These are phyloP conservation scores for Mycena venus DNA, from an alignment of 768 basidiomycete species.

Conservation along the genomic window DNA sequence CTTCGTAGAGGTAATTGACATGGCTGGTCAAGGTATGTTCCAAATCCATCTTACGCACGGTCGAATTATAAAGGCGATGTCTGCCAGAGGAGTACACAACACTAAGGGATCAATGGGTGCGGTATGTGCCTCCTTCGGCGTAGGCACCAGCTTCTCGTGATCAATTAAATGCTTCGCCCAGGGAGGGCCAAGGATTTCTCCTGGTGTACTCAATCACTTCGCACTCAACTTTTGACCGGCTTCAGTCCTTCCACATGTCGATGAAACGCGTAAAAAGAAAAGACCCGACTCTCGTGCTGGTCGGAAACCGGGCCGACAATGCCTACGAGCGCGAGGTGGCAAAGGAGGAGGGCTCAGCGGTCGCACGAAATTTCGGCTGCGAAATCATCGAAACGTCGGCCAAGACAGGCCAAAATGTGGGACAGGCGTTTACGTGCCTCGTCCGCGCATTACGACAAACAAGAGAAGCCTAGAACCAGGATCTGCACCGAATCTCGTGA, in stretches of 20 bases:
- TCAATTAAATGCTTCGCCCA: slow-evolving; percentile 42
- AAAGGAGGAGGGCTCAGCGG: slow-evolving; percentile 85
- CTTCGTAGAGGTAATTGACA: slow-evolving; percentile 96
- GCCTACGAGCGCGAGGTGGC: slow-evolving; percentile 90
- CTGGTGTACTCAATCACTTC: slow-evolving; percentile 96
- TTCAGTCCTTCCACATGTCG: slow-evolving; percentile 91
- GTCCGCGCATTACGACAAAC: slow-evolving; percentile 86
- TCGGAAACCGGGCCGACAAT: slow-evolving; percentile 96
- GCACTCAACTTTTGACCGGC: slow-evolving; percentile 87
- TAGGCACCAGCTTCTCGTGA: no score
- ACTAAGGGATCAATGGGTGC: slow-evolving; percentile 96
- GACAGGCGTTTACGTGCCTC: slow-evolving; percentile 87
- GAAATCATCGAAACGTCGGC: slow-evolving; percentile 97
- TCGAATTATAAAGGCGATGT: neutral
- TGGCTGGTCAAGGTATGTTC: slow-evolving; percentile 92
- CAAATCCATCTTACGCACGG: slow-evolving; percentile 1
- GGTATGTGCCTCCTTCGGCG: slow-evolving; percentile 64
- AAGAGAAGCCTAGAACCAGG: slow-evolving; percentile 58
- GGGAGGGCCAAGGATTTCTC: slow-evolving; percentile 96
- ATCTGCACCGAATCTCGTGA: slow-evolving; percentile 49
- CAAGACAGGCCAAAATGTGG: slow-evolving; percentile 93
- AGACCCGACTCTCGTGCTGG: slow-evolving; percentile 90
- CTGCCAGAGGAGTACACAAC: slow-evolving; percentile 97
- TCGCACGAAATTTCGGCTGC: slow-evolving; percentile 88
- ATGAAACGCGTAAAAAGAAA: slow-evolving; percentile 90